Evolutionary conservation across 2,329 filamentous ascomycete genomes (phyloP), one percentile per base, ranked within the genome.

Genomic region (Rutstroemia sp.): DNA sequence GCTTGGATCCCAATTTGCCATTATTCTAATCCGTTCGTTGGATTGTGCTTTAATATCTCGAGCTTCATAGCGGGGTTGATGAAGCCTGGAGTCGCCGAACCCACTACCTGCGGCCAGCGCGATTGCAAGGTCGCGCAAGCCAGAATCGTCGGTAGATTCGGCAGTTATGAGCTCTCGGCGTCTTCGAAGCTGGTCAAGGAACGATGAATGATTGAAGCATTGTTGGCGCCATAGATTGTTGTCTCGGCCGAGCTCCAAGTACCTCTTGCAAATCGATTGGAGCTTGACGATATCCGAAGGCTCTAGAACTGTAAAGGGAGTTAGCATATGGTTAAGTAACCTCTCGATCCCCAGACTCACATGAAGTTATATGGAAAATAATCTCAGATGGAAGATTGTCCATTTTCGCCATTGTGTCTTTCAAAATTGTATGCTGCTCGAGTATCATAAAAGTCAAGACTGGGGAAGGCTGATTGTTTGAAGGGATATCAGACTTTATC

Each of bases 1-100:
- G 0, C 82, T 82, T 0, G 89, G 89, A 63, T 96, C 89, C 91
- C 91, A 96, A 63, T 89, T 89, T 4, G 85, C 84, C 66, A 88
- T 75, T 57, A 89, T 79, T 50, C 83, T 79, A 21, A 74, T 72
- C 55, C 74, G 73, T 63, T 79, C 74, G 55, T 63, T 65, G 19
- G 67, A 65, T 45, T 44, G 55, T 19, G 57, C 61, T 45, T 66
- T 65, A 36, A 63, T 25, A 57, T 67, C 60, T 49, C 51, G 54
- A 14, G 63, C 57, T 36, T 65, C 63, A 42, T 60, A 58, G 21
- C 60, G 61, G 27, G 62, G 51, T 48, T 58, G 49, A 10, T 53
- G 23, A 23, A 67, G 62, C 51, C 65, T 63, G 4, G 64, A 66
- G 47, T 65, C 59, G 10, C 62, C 64, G 10, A 64, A 42, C n/a